Evolutionary conservation across 2,329 filamentous ascomycete species (phyloP).

Genomic region (Grosmannia huntii): DNA sequence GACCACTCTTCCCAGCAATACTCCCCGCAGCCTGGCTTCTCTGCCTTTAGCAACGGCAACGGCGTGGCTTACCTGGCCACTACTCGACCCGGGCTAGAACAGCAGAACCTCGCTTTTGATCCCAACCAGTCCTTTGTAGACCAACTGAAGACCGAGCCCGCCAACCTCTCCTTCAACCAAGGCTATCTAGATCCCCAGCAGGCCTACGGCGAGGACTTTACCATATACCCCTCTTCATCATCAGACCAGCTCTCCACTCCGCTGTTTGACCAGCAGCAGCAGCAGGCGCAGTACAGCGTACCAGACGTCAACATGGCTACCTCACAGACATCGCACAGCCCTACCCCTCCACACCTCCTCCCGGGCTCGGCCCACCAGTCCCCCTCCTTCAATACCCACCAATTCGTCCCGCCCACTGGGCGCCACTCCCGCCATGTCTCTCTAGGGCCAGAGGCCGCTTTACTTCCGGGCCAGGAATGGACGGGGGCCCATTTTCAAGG

Average conservation of each 20-base stretch:
- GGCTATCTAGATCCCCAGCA: slow-evolving; percentile 32
- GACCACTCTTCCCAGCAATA: slow-evolving; percentile 36
- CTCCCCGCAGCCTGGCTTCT: slow-evolving; percentile 29
- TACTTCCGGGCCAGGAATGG: slow-evolving; percentile 46
- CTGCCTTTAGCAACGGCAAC: slow-evolving; percentile 29
- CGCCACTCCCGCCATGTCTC: slow-evolving; percentile 43
- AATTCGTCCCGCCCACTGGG: slow-evolving; percentile 34
- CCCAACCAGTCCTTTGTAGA: slow-evolving; percentile 31
- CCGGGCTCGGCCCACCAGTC: slow-evolving; percentile 37
- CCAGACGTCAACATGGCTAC: slow-evolving; percentile 41
- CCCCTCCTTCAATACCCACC: slow-evolving; percentile 42
- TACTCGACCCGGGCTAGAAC: slow-evolving; percentile 19
- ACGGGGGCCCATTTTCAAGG: slow-evolving; percentile 51
- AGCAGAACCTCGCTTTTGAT: slow-evolving; percentile 27
- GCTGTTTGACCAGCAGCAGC: slow-evolving; percentile 37
- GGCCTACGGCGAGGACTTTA: slow-evolving; percentile 44
- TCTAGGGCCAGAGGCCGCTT: slow-evolving; percentile 42
- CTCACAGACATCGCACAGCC: slow-evolving; percentile 41
- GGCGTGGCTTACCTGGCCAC: slow-evolving; percentile 35
- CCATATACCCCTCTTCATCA: slow-evolving; percentile 46
- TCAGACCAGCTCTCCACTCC: slow-evolving; percentile 49
- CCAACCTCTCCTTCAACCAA: slow-evolving; percentile 15
- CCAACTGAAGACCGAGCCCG: slow-evolving; percentile 24
- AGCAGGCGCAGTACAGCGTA: slow-evolving; percentile 26
- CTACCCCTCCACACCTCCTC: slow-evolving; percentile 38